Evolutionary conservation across 352 stramenopile genomes (phyloP).

Genomic region (Globisporangium recalcitrans): DNA sequence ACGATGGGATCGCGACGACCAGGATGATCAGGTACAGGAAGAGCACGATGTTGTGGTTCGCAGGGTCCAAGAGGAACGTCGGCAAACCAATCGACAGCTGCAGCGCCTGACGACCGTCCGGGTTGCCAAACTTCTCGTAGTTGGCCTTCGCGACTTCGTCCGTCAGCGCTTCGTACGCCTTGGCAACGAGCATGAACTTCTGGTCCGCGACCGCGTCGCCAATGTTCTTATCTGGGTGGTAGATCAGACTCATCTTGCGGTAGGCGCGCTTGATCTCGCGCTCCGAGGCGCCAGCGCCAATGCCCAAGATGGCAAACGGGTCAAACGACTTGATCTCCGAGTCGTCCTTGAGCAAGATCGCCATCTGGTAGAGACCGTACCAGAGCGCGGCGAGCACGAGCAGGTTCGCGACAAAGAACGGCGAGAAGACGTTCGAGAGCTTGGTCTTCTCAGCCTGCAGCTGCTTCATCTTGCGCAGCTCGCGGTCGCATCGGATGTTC

Average conservation of each 20-base stretch:
- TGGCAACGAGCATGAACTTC: slow-evolving; percentile 98
- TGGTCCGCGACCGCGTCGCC: slow-evolving; percentile 95
- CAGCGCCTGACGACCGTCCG: slow-evolving; percentile 96
- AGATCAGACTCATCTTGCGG: slow-evolving; percentile 90
- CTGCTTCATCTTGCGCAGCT: slow-evolving; percentile 83
- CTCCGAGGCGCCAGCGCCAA: slow-evolving; percentile 86
- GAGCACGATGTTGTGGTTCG: slow-evolving; percentile 98
- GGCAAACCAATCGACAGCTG: slow-evolving; percentile 95
- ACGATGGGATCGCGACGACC: slow-evolving; percentile 96
- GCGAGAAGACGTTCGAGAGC: slow-evolving; percentile 78
- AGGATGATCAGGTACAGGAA: slow-evolving; percentile 98
- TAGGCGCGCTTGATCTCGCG: slow-evolving; percentile 96
- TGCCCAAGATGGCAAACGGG: slow-evolving; percentile 95
- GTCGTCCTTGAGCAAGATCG: slow-evolving; percentile 90
- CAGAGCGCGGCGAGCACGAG: slow-evolving; percentile 65
- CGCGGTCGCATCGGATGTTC: slow-evolving; percentile 79
- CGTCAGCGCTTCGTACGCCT: slow-evolving; percentile 94
- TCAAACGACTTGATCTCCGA: slow-evolving; percentile 98
- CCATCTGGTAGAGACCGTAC: slow-evolving; percentile 88
- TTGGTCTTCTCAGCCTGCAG: slow-evolving; percentile 82
- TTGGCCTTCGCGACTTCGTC: slow-evolving; percentile 96
- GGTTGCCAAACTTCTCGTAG: slow-evolving; percentile 98
- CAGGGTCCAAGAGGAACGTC: slow-evolving; percentile 95
- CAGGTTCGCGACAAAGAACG: slow-evolving; percentile 71
- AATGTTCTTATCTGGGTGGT: slow-evolving; percentile 96